Evolutionary conservation across 495 filamentous ascomycete genomes (phyloP), one percentile per base, ranked within the genome.

Genomic region (Lasiosphaeria ovina): DNA sequence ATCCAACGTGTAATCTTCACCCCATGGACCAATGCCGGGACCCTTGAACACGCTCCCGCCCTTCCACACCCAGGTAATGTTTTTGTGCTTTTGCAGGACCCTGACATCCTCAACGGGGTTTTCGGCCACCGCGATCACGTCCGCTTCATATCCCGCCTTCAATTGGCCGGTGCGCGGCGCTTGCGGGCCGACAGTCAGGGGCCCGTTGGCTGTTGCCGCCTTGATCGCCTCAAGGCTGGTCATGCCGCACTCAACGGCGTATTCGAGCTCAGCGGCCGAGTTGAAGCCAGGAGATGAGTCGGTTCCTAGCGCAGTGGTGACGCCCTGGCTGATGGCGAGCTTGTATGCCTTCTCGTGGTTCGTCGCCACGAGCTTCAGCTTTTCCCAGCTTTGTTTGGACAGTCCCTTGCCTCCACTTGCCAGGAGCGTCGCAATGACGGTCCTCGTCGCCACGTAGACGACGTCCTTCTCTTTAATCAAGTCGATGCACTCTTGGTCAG

Each of bases 151-250:
- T 2, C 79, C 79, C 3, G 51, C 74, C 62, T 74, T 77, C 40
- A 82, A 45, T 69, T 81, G 79, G 1, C 80, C 79, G n/a, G 74
- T 74, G 65, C 71, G 71, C 3, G 76, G 77, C 24, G 79, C 79
- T 62, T 78, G 73, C 0, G 65, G 60, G 6, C 75, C 77, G 17
- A 81, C 61, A 1, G 69, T 81, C 47, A 76, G 56, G 48, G 79
- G 77, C 6, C 75, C 75, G 42, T 75, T 82, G 5, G 80, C 80
- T 11, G 81, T 84, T 42, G 77, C 78, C 5, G 79, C 77, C 59
- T 82, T 77, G 58, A 84, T 81, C 11, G 81, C 81, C 48, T 79
- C 68, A n/a, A 84, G 63, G 3, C 74, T 76, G 42, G 71, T 79
- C 75, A 84, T 69, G 0, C 80, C 80, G 10, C 76, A 77, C 57